Conservation (phyloP, 352 stramenopile species). For the Globisporangium emineosum region DNA sequence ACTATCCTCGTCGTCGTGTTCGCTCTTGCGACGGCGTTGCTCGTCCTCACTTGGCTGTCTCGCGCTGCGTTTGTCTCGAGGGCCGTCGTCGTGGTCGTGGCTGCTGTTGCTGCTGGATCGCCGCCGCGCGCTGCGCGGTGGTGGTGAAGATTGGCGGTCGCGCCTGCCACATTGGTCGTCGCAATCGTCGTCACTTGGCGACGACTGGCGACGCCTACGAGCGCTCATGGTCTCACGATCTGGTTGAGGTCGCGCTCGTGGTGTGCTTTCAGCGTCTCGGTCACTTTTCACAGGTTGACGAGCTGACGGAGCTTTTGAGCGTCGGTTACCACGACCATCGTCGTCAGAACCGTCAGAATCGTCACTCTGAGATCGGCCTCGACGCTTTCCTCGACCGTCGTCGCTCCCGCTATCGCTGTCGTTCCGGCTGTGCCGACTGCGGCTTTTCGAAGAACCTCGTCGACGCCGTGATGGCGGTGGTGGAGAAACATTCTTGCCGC, state of each 20-base stretch:
- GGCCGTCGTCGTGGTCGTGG: neutral
- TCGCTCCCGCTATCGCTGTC: conserved; percentile 27
- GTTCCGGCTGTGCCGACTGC: conserved; percentile 15
- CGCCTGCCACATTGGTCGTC: neutral
- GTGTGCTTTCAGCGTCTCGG: neutral
- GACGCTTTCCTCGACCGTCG: conserved; percentile 22
- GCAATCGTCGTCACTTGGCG: neutral
- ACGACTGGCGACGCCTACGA: conserved; percentile 4
- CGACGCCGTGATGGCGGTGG: conserved; percentile 2
- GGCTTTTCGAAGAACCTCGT: conserved; percentile 9
- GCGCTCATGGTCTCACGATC: neutral
- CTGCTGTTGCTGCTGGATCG: conserved; percentile 3
- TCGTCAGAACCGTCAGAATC: conserved; percentile 19
- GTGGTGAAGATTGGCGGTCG: neutral
- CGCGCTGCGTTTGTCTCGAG: neutral
- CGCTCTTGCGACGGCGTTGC: neutral
- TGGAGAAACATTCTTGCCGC: conserved; percentile 7
- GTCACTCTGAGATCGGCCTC: neutral
- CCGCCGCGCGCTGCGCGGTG: neutral
- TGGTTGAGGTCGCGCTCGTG: neutral
- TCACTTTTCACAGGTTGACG: neutral
- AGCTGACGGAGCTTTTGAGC: neutral
- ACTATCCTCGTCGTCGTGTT: neutral
- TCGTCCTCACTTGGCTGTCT: neutral
- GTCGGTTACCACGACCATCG: conserved; percentile 7